Percentiles rank a stretch among this genome's conserved stretches.
Evolutionary conservation across 192 early-diverging fungal species (phyloP).

Genomic region (Gryganskiella cystojenkinii): DNA sequence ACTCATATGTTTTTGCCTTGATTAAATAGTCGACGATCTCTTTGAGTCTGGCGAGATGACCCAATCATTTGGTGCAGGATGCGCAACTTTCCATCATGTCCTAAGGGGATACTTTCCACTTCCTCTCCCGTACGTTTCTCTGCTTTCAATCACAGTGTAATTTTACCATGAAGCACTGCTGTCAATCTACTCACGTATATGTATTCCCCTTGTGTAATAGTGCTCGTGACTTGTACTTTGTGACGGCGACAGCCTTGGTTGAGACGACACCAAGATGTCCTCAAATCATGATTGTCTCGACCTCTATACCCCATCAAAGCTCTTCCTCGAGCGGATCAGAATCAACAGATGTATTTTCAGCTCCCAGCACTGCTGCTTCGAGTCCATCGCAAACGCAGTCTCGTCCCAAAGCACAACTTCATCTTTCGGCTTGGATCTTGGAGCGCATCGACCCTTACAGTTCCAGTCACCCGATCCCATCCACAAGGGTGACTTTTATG

Average conservation of each 20-base stretch:
- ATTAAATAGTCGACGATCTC: conserved; percentile 46
- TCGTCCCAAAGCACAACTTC: conserved; percentile 47
- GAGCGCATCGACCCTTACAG: conserved; percentile 64
- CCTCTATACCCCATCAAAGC: conserved; percentile 14
- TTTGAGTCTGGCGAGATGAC: conserved; percentile 51
- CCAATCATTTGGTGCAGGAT: conserved; percentile 52
- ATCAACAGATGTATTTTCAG: background rate
- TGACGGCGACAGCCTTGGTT: conserved; percentile 41
- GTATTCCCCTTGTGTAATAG: conserved; percentile 18
- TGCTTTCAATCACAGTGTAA: too few species aligned
- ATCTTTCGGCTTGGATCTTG: conserved; percentile 64
- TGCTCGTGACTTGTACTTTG: conserved; percentile 55
- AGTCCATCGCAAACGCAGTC: conserved; percentile 6
- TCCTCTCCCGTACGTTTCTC: conserved; percentile 59
- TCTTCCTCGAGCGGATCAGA: background rate
- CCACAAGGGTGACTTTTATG: conserved; percentile 61
- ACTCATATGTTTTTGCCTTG: background rate
- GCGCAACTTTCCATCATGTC: conserved; percentile 49
- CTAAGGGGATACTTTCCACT: conserved; percentile 59
- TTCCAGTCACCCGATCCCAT: conserved; percentile 63
- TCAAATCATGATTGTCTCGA: conserved; percentile 37
- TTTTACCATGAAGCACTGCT: too few species aligned
- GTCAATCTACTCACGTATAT: too few species aligned
- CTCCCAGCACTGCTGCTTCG: background rate
- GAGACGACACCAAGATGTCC: conserved; percentile 27